These are phyloP conservation scores for Mortierella sp. DNA, from an alignment of 371 early-diverging fungal species.

Conservation along the genomic window DNA sequence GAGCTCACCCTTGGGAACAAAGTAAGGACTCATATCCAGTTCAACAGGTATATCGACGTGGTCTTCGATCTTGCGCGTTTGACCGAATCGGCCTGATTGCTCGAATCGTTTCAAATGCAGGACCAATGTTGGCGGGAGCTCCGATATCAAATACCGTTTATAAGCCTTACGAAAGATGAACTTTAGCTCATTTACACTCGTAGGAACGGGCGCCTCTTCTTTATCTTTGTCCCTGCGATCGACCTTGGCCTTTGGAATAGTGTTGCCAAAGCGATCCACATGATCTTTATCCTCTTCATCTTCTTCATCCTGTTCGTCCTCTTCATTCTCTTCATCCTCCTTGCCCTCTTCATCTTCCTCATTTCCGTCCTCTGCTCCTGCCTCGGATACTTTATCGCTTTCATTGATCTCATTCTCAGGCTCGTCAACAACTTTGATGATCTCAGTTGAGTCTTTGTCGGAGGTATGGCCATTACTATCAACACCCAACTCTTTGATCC, in stretches of 20 bases:
- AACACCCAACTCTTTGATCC: background rate
- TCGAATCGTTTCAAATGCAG: conserved; percentile 75
- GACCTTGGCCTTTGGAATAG: background rate
- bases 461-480: background rate
- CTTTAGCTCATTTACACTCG: conserved; percentile 9
- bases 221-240: background rate
- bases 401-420: conserved; percentile 3
- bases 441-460: background rate
- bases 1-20: conserved; percentile 56
- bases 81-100: conserved; percentile 55
- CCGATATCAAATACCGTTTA: conserved; percentile 56
- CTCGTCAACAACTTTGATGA: background rate
- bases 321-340: background rate
- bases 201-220: background rate
- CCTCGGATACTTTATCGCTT: background rate
- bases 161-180: conserved; percentile 45
- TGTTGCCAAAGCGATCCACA: conserved; percentile 22
- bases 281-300: background rate
- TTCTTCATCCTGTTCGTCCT: background rate
- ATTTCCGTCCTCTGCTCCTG: background rate
- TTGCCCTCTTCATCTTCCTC: conserved; percentile 2
- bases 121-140: conserved; percentile 63
- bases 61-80: conserved; percentile 59
- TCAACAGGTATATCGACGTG: conserved; percentile 61
- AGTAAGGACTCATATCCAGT: conserved; percentile 68